Evolutionary conservation across 805 yeast genomes (phyloP).

Genomic region (Candida arabinofermentans): DNA sequence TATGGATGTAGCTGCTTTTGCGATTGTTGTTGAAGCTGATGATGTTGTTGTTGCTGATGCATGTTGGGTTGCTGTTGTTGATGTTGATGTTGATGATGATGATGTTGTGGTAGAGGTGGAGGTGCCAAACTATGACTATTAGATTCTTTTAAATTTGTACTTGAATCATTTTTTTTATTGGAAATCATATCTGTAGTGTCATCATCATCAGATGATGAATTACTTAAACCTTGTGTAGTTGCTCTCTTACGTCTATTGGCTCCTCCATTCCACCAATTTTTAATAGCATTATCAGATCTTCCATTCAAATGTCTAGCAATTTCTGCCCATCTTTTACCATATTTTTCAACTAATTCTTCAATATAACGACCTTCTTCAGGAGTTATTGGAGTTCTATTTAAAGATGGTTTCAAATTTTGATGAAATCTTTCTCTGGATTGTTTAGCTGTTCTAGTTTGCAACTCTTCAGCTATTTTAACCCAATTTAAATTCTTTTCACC

Average conservation of each 20-base stretch:
- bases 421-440: conserved; percentile 91
- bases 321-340: conserved; percentile 93
- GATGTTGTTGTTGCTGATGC: neutral
- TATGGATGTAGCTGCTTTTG: neutral
- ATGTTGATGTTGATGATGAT: neutral
- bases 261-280: conserved; percentile 97
- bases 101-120: neutral
- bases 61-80: neutral
- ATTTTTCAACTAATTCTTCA: conserved; percentile 69
- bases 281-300: conserved; percentile 84
- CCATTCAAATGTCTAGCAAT: conserved; percentile 86
- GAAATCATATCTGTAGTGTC: neutral
- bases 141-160: neutral
- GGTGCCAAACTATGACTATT: neutral
- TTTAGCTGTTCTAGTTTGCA: conserved; percentile 80
- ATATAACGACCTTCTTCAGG: conserved; percentile 79
- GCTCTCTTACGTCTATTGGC: conserved; percentile 75
- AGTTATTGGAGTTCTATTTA: conserved; percentile 79
- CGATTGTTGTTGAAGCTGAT: neutral
- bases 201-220: conserved; percentile 20
- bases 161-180: neutral
- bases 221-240: conserved; percentile 25
- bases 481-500: conserved; percentile 63
- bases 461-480: conserved; percentile 75
- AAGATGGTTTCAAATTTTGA: conserved; percentile 81